Percentiles rank a stretch among this genome's conserved stretches.
These are phyloP conservation scores for Rheum nobile DNA, from an alignment of 148 eudicot genomes.

Conservation along the genomic window DNA sequence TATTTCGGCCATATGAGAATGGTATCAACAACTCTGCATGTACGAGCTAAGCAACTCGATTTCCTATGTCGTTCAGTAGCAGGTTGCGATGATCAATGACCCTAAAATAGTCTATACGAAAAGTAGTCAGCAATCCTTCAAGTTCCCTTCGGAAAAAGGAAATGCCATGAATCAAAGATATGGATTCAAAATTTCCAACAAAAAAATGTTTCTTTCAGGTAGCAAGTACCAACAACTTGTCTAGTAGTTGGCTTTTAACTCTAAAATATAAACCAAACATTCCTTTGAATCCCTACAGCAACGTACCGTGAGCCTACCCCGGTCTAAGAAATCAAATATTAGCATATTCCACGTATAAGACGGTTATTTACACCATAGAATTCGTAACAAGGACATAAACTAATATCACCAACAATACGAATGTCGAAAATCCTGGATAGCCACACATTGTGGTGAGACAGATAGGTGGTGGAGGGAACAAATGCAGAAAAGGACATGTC, in stretches of 20 bases:
- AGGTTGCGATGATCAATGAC: slow-evolving; percentile 63
- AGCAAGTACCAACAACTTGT: not conserved
- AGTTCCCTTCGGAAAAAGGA: not conserved
- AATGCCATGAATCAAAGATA: not conserved
- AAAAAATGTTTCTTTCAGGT: not conserved
- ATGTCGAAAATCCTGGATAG: not conserved
- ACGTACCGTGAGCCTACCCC: not conserved
- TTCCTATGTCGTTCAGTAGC: slow-evolving; percentile 74
- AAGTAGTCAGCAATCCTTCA: slow-evolving; percentile 82
- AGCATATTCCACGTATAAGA: not conserved
- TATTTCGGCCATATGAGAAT: slow-evolving; percentile 39
- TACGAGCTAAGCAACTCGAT: slow-evolving; percentile 94
- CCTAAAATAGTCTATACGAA: slow-evolving; percentile 80
- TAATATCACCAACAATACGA: not conserved
- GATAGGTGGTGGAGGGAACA: not conserved
- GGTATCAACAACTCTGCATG: slow-evolving; percentile 77
- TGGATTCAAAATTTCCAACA: not conserved
- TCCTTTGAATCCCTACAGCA: not conserved
- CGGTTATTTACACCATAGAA: not conserved
- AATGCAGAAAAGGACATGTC: not conserved
- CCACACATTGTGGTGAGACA: not conserved
- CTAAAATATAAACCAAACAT: not conserved
- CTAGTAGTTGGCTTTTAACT: not conserved
- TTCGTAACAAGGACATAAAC: not conserved
- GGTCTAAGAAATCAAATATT: not conserved